Evolutionary conservation across 352 stramenopile species (phyloP).

Genomic region (Phytophthora citricola): DNA sequence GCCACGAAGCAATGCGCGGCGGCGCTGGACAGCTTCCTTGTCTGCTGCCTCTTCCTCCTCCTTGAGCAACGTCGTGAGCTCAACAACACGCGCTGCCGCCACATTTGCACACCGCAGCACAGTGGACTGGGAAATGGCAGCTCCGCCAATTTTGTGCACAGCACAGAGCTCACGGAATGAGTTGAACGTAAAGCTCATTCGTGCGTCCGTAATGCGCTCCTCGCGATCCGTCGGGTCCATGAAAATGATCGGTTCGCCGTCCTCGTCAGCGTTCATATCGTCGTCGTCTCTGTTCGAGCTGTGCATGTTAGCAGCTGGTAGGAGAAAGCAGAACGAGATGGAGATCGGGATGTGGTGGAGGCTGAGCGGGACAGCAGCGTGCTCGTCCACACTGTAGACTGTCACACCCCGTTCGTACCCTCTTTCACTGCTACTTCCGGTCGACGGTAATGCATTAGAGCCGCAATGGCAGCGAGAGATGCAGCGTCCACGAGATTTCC

Average conservation of each 20-base stretch:
- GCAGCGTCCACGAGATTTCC: constrained; percentile 93
- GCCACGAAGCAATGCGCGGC: constrained; percentile 74
- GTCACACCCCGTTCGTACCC: constrained; percentile 39
- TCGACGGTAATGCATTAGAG: constrained; percentile 94
- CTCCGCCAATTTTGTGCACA: constrained; percentile 91
- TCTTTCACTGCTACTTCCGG: constrained; percentile 85
- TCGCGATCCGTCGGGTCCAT: constrained; percentile 92
- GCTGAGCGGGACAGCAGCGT: constrained; percentile 92
- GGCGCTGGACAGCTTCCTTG: constrained; percentile 64
- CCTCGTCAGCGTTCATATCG: constrained; percentile 37
- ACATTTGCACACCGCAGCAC: constrained; percentile 83
- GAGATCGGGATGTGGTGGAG: constrained; percentile 97
- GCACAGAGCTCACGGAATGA: constrained; percentile 92
- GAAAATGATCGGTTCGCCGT: constrained; percentile 69
- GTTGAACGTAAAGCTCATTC: constrained; percentile 92
- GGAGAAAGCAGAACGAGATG: constrained; percentile 92
- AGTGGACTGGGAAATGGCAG: constrained; percentile 63
- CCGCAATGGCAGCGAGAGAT: constrained; percentile 93
- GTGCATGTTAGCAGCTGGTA: constrained; percentile 31
- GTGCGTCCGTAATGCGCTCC: constrained; percentile 88
- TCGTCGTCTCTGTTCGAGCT: constrained; percentile 18
- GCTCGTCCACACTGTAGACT: constrained; percentile 88
- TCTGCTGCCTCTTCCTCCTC: constrained; percentile 80
- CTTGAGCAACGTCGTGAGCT: constrained; percentile 82
- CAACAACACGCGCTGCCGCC: constrained; percentile 76